Percentiles rank a stretch among this genome's conserved stretches.
Conservation (phyloP, 2,329 filamentous ascomycete species). For the Claviceps sorghi region DNA sequence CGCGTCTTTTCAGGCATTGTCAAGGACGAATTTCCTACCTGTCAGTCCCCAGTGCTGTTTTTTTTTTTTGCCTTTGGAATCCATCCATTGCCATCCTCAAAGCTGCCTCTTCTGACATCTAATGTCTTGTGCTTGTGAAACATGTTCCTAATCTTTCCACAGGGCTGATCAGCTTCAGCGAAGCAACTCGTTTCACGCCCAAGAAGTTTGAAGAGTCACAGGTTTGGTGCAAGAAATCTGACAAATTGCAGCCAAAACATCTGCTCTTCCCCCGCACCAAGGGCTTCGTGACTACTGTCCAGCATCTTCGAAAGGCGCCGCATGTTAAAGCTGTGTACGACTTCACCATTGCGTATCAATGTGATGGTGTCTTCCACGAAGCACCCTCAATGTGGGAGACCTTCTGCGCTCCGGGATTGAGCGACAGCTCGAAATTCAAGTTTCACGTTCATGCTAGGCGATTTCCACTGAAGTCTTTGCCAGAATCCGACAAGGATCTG, state of each 20-base stretch:
- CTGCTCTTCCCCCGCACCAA: slow-evolving; percentile 46
- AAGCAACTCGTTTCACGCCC: slow-evolving; percentile 44
- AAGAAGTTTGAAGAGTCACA: slow-evolving; percentile 36
- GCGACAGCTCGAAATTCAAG: slow-evolving; percentile 22
- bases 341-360: slow-evolving; percentile 38
- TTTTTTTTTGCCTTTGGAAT: neutral
- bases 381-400: slow-evolving; percentile 40
- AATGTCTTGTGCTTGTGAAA: neutral
- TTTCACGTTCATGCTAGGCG: slow-evolving; percentile 37
- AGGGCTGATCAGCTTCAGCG: slow-evolving; percentile 52
- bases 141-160: neutral
- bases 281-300: slow-evolving; percentile 45
- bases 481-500: slow-evolving; percentile 30
- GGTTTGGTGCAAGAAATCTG: slow-evolving; percentile 35
- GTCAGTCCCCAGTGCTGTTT: slow-evolving; percentile 25
- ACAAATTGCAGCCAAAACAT: slow-evolving; percentile 37
- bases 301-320: slow-evolving; percentile 34
- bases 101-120: neutral
- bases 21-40: slow-evolving; percentile 38
- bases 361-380: slow-evolving; percentile 25
- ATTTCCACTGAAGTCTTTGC: slow-evolving; percentile 33
- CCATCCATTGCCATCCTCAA: neutral
- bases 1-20: slow-evolving; percentile 41
- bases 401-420: slow-evolving; percentile 26
- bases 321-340: slow-evolving; percentile 42